Base-by-base conservation (phyloP, 768 basidiomycete genomes). In the Fibroporia radiculosa region DNA sequence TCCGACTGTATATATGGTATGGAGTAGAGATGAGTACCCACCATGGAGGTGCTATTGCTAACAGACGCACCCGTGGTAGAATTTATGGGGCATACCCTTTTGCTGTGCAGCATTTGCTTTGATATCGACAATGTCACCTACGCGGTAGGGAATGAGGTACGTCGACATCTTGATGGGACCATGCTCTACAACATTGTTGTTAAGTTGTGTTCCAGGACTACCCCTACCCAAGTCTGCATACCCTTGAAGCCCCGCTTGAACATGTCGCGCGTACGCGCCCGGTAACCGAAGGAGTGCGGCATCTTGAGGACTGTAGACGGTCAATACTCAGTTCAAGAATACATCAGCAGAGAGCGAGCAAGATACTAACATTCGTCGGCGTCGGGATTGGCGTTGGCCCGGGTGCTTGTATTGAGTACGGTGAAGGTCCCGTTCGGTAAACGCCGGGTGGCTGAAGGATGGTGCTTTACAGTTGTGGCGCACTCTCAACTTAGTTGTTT, bases 61-160 rank as follows among this genome's bases (percentile, higher is more conserved):
- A 32, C 13, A 22, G 29, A 80, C 90, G 56, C 52, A 93, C 92
- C 89, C 91, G 58, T 93, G 91, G 76, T 93, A 93, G 79, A 78
- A 93, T 72, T 97, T 97, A 78, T 97, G 95, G 66, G 93, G 93
- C 92, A 98, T 96, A 69, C 96, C 96, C 85, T 93, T 95, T 82
- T 99, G 96, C 70, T 96, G 89, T 34, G 96, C 90, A 48, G 93
- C 80, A 63, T 99, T 98, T 56, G 95, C 95, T 75, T 96, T 97
- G 80, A 99, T 98, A 73, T 99, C 96, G 58, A 99, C 96, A 58
- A 98, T 96, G 65, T 99, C 96, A 51, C 96, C 96, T 55, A 98
- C 81, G 55, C 80, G 80, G 81, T 86, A 99, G 73, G 82, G 81
- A 69, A 84, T 78, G 61, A 98, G 73, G 81, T 82, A 98, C 18